phyloP scores from a whole-genome alignment of 495 filamentous ascomycete species.

The Eremomyces bilateralis region DNA sequence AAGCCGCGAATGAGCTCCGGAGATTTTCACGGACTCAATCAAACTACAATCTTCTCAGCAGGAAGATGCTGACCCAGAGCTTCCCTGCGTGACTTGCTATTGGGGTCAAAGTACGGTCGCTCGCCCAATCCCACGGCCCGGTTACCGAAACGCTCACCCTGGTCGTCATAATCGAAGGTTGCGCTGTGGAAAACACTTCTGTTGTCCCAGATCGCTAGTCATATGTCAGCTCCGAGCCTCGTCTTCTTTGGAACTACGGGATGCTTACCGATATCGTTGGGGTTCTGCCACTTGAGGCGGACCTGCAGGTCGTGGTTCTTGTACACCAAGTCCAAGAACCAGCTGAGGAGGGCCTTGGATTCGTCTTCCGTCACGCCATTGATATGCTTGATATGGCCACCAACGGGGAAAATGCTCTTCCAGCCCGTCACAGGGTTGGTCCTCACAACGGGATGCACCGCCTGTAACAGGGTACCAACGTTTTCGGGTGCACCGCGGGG shows the following conservation, averaged over 20 bases:
- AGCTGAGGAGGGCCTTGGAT: slow-evolving; percentile 21
- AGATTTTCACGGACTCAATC: no score
- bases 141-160: slow-evolving; percentile 22
- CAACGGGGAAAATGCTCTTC: slow-evolving; percentile 26
- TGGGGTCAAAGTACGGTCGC: slow-evolving; percentile 25
- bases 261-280: no score
- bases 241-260: no score
- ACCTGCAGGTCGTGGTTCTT: slow-evolving; percentile 23
- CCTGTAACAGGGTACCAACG: slow-evolving; percentile 31
- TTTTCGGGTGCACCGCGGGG: slow-evolving; percentile 46
- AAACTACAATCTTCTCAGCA: no score
- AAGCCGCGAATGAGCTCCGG: no score
- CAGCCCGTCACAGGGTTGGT: slow-evolving; percentile 29
- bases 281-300: slow-evolving; percentile 23
- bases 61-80: no score
- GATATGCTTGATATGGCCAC: slow-evolving; percentile 21
- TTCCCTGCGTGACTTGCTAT: slow-evolving; percentile 24
- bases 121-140: slow-evolving; percentile 25
- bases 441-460: slow-evolving; percentile 23
- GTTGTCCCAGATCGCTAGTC: slow-evolving; percentile 60
- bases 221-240: no score
- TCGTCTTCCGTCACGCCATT: slow-evolving; percentile 20
- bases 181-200: slow-evolving; percentile 45
- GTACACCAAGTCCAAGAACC: slow-evolving; percentile 22
- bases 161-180: slow-evolving; percentile 46